Percentiles rank a stretch among this genome's conserved stretches.
These are phyloP conservation scores for Tolypocladium nubicola DNA, from an alignment of 2,329 filamentous ascomycete genomes.

Conservation along the genomic window DNA sequence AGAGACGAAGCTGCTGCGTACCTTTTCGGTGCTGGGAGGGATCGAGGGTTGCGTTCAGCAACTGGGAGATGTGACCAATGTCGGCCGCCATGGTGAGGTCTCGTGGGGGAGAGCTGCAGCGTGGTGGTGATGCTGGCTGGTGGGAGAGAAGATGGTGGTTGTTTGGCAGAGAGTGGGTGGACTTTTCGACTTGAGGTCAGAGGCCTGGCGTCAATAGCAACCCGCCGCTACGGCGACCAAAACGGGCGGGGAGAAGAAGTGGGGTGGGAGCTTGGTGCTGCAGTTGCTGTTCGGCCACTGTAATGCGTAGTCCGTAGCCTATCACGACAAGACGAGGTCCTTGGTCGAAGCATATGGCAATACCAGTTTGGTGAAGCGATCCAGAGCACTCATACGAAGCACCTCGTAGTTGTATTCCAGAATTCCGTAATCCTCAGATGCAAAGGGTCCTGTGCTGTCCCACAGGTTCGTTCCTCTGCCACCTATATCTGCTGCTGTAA, in stretches of 20 bases:
- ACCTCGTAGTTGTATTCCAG: too few relatives aligned
- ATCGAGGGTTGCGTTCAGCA: slow-evolving; percentile 86
- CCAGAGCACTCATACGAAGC: not conserved
- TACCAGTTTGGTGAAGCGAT: too few relatives aligned
- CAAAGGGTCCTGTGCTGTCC: too few relatives aligned
- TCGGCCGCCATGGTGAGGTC: slow-evolving; percentile 42
- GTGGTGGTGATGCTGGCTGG: slow-evolving; percentile 7
- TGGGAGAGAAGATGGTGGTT: not conserved
- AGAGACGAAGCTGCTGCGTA: slow-evolving; percentile 27
- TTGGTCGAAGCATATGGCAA: not conserved
- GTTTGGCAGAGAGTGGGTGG: not conserved
- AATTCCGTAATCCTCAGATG: too few relatives aligned
- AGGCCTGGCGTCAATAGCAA: not conserved
- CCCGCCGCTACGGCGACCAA: not conserved
- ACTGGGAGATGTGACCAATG: slow-evolving; percentile 57
- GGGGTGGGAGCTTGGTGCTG: not conserved
- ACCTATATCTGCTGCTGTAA: not conserved
- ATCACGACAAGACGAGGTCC: not conserved
- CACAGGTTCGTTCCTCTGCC: too few relatives aligned
- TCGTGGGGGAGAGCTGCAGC: slow-evolving; percentile 8
- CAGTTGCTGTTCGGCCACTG: too few relatives aligned
- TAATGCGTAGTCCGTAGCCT: too few relatives aligned
- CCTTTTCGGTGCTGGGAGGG: slow-evolving; percentile 83
- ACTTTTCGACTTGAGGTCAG: not conserved
- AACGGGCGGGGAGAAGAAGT: not conserved